Base-by-base conservation (phyloP, 495 filamentous ascomycete genomes). In the Tuber aestivum region DNA sequence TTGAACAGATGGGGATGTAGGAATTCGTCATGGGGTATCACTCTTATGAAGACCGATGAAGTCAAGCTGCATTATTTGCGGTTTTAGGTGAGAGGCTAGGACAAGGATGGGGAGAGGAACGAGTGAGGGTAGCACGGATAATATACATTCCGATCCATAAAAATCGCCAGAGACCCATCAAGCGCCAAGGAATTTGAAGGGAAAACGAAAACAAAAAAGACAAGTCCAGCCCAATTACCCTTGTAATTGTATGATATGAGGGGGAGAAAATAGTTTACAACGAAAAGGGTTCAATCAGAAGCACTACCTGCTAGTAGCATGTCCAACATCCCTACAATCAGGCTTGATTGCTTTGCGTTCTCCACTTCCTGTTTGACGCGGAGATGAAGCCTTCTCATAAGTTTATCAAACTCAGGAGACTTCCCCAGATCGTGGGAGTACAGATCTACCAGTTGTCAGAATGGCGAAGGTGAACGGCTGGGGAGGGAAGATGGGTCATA, bases 261-360 rank as follows among this genome's bases (percentile, higher is more conserved):
- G 27, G 23, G 21, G 6, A 32, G 1, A 65, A 35, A 35, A 16
- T 65, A 16, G 27, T 35, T 18, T 35, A 18, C 27, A 65, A 20
- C 1, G 14, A 6, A 18, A 65, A 65, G 7, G 27, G 32, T 35
- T 65, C 16, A 65, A 18, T 14, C 6, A 32, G 56, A 65, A 35
- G 56, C 32, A 20, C 56, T 65, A 1, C 56, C 85, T 71, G 85
- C 84, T 76, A 88, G 85, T 50, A 97, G 83, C 86, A 93, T 91
- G 74, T 92, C 92, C 74, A 97, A 82, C 94, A 97, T 97, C 1
- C 94, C 95, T 75, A 87, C 88, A 9, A 91, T 93, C 84, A 91
- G 88, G 73, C 87, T 90, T 3, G 93, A 93, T 83, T 91, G 87
- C 82, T 97, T 92, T 21, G 92, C 90, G 80, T 89, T 89, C 83